These are phyloP conservation scores for Strobilomyces dryophilus DNA, from an alignment of 768 basidiomycete species.

Conservation along the genomic window DNA sequence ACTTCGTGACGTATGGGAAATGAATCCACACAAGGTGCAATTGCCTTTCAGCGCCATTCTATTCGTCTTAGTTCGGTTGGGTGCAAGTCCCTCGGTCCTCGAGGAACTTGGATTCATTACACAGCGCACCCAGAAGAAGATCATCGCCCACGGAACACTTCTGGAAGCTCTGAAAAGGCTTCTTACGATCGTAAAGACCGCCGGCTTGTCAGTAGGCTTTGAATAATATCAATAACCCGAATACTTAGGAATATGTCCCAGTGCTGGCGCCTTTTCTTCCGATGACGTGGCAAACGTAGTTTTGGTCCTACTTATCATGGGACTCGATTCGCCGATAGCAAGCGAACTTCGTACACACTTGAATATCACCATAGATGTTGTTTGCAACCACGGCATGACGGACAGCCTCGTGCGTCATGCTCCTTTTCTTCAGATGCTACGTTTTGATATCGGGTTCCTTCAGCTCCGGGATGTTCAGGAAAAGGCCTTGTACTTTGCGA, in stretches of 20 bases:
- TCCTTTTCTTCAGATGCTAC: neutral
- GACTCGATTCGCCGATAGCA: slow-evolving; percentile 49
- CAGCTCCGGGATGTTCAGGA: slow-evolving; percentile 48
- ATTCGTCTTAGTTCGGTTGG: slow-evolving; percentile 39
- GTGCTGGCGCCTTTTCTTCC: slow-evolving; percentile 31
- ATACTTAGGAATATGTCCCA: slow-evolving; percentile 17
- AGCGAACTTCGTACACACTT: slow-evolving; percentile 44
- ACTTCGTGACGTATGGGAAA: slow-evolving; percentile 33
- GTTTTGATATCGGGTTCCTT: neutral
- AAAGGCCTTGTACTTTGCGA: slow-evolving; percentile 40
- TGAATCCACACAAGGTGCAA: slow-evolving; percentile 17
- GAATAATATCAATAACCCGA: neutral
- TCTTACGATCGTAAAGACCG: slow-evolving; percentile 37
- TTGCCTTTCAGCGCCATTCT: slow-evolving; percentile 36
- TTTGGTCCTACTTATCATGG: slow-evolving; percentile 49
- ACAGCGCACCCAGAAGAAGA: slow-evolving; percentile 3
- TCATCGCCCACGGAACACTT: slow-evolving; percentile 22
- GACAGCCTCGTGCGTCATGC: slow-evolving; percentile 26
- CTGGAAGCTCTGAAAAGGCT: slow-evolving; percentile 38
- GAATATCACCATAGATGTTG: slow-evolving; percentile 41
- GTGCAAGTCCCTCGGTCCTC: slow-evolving; percentile 38
- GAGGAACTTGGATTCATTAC: slow-evolving; percentile 31
- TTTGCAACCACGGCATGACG: slow-evolving; percentile 38
- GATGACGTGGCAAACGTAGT: slow-evolving; percentile 48
- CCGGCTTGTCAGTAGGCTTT: slow-evolving; percentile 41